Evolutionary conservation across 257 asterid species (phyloP).

Genomic region (Solanum gandarillasii): DNA sequence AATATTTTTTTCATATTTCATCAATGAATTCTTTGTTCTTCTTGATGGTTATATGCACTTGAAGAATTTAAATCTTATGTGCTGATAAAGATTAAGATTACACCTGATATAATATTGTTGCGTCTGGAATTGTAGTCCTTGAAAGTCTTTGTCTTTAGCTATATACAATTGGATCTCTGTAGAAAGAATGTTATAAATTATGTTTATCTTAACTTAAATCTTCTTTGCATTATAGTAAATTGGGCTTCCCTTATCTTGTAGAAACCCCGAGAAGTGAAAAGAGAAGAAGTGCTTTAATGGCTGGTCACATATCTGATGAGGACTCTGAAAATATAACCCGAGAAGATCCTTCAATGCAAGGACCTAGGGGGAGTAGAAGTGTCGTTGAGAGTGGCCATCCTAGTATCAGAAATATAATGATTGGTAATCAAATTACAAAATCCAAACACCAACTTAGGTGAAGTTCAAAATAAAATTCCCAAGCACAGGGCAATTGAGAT

Average conservation of each 20-base stretch:
- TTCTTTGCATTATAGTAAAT: not conserved
- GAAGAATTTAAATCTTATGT: not conserved
- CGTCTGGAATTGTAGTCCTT: not conserved
- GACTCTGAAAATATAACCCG: not conserved
- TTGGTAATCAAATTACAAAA: too few species aligned
- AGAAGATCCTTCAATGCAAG: not conserved
- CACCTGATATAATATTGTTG: not conserved
- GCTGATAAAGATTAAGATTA: not conserved
- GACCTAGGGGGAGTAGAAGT: not conserved
- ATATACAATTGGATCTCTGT: not conserved
- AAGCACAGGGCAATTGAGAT: not conserved
- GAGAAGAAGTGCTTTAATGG: not conserved
- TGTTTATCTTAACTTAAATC: too few species aligned
- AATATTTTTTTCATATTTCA: too few species aligned
- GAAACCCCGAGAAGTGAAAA: not conserved
- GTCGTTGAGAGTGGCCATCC: not conserved
- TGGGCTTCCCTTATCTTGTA: not conserved
- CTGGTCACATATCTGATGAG: not conserved
- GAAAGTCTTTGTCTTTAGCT: not conserved
- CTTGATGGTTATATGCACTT: not conserved
- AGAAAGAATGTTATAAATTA: not conserved
- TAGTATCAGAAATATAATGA: too few species aligned
- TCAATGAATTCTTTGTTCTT: not conserved
- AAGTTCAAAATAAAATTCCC: too few species aligned
- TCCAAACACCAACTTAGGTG: not conserved